Base-by-base conservation (phyloP, 805 yeast genomes). In the Starmerella kuoi region DNA sequence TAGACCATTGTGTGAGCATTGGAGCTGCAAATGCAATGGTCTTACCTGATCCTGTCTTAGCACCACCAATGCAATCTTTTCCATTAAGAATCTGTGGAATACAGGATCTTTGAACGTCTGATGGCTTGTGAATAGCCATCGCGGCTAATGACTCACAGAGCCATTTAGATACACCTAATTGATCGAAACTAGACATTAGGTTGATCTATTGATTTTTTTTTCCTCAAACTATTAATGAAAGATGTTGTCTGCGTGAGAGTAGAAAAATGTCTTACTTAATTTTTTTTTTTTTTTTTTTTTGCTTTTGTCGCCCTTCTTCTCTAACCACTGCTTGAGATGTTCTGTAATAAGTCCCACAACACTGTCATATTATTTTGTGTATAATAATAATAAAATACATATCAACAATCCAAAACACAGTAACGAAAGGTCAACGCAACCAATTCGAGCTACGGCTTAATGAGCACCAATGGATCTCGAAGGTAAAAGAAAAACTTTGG, bases 11-110 rank as follows among this genome's bases (percentile, higher is more conserved):
- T 1, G 94, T 76, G 42, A 91, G 66, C 84, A 91, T 88, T 2
- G 98, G 98, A n/a, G 85, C 93, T 1, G 88, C 97, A 69, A 91
- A 91, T 1, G 97, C 95, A 19, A 91, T 77, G 1, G 98, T 91
- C 59, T 91, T 91, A 72, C 98, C 98, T 15, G 94, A 79, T 62
- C 98, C 98, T 0, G 98, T 91, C 60, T 82, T 82, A 25, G 98
- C 98, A 33, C 98, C 98, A 39, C 98, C 99, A 40, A 91, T 88
- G 62, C 95, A 87, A 60, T 87, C 95, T 52, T 77, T 72, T 6
- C 94, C 96, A 32, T 67, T 68, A 30, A 91, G 58, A 44, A 91
- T 82, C 43, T 79, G 73, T 1, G 97, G 97, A 36, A 91, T 88
- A 58, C 95, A 85, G 3, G 85, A 83, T 7, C 66, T 58, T 59